Percentiles rank a stretch among this genome's conserved stretches.
phyloP scores from a whole-genome alignment of 371 early-diverging fungal species.

The Umbelopsis sp. region DNA sequence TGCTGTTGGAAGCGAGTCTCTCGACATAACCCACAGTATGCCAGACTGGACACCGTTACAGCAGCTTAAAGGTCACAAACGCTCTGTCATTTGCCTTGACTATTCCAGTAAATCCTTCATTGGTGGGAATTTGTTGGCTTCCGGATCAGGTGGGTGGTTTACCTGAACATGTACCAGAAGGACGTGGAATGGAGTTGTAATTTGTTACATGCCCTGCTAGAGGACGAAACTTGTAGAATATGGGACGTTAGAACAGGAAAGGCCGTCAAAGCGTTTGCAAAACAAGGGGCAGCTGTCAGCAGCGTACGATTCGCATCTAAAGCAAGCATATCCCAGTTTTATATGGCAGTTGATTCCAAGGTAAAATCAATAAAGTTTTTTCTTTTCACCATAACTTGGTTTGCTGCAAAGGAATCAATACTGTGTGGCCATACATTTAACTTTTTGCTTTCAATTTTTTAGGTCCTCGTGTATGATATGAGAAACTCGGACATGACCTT shows the following conservation, averaged over 20 bases:
- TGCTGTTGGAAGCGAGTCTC: not conserved
- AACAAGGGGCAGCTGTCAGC: conserved; percentile 29
- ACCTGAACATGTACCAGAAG: not conserved
- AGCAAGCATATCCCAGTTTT: conserved; percentile 27
- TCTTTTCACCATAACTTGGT: too few relatives aligned
- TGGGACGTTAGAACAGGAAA: conserved; percentile 40
- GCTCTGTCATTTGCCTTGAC: conserved; percentile 28
- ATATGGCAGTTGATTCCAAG: conserved; percentile 42
- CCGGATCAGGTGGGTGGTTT: conserved; percentile 33
- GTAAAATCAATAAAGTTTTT: conserved; percentile 19
- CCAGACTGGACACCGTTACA: conserved; percentile 21
- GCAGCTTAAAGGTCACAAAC: conserved; percentile 31
- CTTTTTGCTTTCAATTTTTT: too few relatives aligned
- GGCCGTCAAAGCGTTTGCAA: conserved; percentile 31
- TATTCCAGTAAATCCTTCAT: conserved; percentile 25
- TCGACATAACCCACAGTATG: conserved; percentile 16
- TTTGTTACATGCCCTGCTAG: conserved; percentile 19
- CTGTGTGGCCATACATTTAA: too few relatives aligned
- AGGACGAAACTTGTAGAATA: conserved; percentile 50
- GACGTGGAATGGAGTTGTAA: not conserved
- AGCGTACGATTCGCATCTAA: conserved; percentile 44
- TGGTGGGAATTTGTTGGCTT: conserved; percentile 30
- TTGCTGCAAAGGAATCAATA: too few relatives aligned
- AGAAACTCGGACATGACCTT: conserved; percentile 35
- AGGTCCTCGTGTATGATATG: conserved; percentile 47